phyloP scores from a whole-genome alignment of 345 rosid species.

The Pistacia atlantica region DNA sequence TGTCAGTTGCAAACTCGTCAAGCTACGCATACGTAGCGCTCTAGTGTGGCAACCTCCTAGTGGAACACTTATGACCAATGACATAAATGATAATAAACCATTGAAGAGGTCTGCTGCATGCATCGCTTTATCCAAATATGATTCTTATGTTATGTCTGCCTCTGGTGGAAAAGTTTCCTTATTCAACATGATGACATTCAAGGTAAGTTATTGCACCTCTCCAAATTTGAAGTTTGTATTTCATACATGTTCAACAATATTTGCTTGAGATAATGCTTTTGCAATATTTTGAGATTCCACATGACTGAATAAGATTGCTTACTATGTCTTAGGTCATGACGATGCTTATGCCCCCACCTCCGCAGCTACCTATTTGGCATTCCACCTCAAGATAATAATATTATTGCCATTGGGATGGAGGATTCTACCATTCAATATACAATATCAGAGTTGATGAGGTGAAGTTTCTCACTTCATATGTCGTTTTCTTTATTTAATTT shows the following conservation, averaged over 20 bases:
- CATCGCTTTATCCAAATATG: slow-evolving; percentile 88
- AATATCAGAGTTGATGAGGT: slow-evolving; percentile 90
- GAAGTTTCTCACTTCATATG: slow-evolving; percentile 9
- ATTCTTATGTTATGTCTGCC: slow-evolving; percentile 87
- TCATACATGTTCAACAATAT: neutral
- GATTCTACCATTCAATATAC: slow-evolving; percentile 83
- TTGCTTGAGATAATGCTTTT: slow-evolving; percentile 20
- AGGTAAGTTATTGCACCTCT: slow-evolving; percentile 43
- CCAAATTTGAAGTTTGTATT: neutral
- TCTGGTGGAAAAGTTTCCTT: slow-evolving; percentile 86
- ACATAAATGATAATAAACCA: slow-evolving; percentile 52
- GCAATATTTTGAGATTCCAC: no score
- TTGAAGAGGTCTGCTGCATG: slow-evolving; percentile 74
- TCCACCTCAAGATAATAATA: slow-evolving; percentile 88
- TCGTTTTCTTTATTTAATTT: neutral
- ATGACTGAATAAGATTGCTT: no score
- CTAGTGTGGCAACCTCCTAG: slow-evolving; percentile 79
- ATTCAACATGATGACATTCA: slow-evolving; percentile 90
- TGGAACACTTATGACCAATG: slow-evolving; percentile 79
- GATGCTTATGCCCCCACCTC: no score
- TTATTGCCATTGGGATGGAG: slow-evolving; percentile 91
- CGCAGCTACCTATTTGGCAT: slow-evolving; percentile 84
- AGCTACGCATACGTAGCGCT: slow-evolving; percentile 70
- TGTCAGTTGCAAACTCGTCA: slow-evolving; percentile 23
- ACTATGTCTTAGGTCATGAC: no score